Conservation (phyloP, 2,329 filamentous ascomycete genomes). For the Cladosporium sphaerospermum region DNA sequence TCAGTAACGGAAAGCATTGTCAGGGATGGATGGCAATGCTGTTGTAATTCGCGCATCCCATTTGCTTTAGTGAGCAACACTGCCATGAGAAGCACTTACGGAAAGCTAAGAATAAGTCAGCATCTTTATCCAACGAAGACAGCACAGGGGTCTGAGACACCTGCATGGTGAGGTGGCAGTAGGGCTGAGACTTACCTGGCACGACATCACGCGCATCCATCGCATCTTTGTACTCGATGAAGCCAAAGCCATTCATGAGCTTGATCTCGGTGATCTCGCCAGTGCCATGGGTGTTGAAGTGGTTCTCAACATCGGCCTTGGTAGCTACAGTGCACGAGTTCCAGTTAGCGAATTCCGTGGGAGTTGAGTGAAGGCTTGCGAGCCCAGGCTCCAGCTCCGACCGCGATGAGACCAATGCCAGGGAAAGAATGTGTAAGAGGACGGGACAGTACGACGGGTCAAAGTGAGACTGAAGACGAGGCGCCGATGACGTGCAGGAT, state of each 20-base stretch:
- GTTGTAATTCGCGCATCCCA: neutral
- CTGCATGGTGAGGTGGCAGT: constrained; percentile 13
- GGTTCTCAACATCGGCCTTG: constrained; percentile 91
- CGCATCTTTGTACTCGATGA: constrained; percentile 98
- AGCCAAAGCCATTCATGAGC: constrained; percentile 99
- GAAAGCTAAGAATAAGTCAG: constrained; percentile 40
- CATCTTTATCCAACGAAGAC: constrained; percentile 17
- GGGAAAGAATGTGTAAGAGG: neutral
- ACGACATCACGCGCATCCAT: constrained; percentile 98
- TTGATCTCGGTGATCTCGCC: constrained; percentile 99
- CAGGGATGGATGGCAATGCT: neutral
- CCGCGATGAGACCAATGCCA: constrained; percentile 6
- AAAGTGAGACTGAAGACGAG: constrained; percentile 2
- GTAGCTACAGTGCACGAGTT: constrained; percentile 60
- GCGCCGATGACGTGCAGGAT: constrained; percentile 9
- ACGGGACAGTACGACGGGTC: constrained; percentile 6
- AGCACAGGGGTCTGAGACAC: constrained; percentile 4
- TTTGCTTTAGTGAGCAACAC: neutral
- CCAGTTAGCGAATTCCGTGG: constrained; percentile 38
- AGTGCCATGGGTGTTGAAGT: constrained; percentile 92
- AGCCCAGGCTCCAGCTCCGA: constrained; percentile 13
- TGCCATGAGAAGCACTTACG: constrained; percentile 38
- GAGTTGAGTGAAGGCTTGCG: neutral
- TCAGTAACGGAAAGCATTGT: constrained; percentile 24
- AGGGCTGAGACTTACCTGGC: constrained; percentile 63